These are phyloP conservation scores for Trichoderma sp. DNA, from an alignment of 2,329 filamentous ascomycete genomes.

Conservation along the genomic window DNA sequence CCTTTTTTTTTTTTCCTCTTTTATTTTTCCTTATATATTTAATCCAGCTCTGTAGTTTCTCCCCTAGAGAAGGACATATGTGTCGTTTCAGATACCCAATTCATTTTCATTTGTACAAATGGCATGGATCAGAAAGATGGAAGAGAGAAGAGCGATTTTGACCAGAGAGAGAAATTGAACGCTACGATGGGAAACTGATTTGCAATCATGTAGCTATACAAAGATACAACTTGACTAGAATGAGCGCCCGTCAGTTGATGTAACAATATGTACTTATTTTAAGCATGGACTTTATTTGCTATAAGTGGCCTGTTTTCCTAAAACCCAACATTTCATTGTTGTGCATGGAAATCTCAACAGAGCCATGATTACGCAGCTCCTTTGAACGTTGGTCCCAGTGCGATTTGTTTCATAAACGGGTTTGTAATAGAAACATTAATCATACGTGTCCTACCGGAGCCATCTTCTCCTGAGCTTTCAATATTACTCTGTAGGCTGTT, in stretches of 20 bases:
- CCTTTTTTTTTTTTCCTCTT: neutral
- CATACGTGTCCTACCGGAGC: too few relatives aligned
- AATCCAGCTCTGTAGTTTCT: slow-evolving; percentile 5
- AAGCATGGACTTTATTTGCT: neutral
- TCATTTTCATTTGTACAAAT: slow-evolving; percentile 18
- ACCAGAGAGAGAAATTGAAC: neutral
- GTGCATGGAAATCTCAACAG: too few relatives aligned
- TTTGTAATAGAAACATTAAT: too few relatives aligned
- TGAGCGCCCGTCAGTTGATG: neutral
- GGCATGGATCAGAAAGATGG: neutral
- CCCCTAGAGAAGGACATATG: slow-evolving; percentile 5
- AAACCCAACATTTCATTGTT: neutral
- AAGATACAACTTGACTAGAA: neutral
- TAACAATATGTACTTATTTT: neutral
- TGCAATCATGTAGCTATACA: neutral
- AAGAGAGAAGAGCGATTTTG: neutral
- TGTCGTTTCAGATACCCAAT: slow-evolving; percentile 27
- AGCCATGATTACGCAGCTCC: too few relatives aligned
- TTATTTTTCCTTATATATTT: neutral
- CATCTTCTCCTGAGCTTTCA: too few relatives aligned
- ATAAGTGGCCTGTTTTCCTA: neutral
- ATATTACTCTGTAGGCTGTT: neutral
- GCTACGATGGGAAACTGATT: neutral
- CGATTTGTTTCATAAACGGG: too few relatives aligned
- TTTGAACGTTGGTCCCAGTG: too few relatives aligned